These are phyloP conservation scores for Alternaria longipes DNA, from an alignment of 2,329 filamentous ascomycete genomes.

Conservation along the genomic window DNA sequence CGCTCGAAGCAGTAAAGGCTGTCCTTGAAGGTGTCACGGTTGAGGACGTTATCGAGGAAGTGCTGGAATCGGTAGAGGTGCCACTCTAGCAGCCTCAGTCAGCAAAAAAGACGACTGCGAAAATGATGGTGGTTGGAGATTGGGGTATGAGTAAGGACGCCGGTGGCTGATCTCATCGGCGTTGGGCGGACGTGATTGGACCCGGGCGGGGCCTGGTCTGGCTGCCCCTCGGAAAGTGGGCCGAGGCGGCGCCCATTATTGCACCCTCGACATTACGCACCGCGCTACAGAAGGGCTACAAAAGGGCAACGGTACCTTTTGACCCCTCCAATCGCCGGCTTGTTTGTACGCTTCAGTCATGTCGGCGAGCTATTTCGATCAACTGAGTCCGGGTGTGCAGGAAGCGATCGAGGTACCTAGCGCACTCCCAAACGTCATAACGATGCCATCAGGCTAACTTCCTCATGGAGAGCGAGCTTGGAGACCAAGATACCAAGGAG, in stretches of 20 bases:
- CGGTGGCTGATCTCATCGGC: slow-evolving; percentile 35
- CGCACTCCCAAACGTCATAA: slow-evolving; percentile 27
- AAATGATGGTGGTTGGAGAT: not conserved
- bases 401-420: slow-evolving; percentile 39
- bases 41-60: slow-evolving; percentile 67
- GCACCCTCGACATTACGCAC: slow-evolving; percentile 13
- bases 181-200: slow-evolving; percentile 27
- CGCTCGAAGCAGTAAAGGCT: slow-evolving; percentile 71
- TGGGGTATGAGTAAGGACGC: slow-evolving; percentile 40
- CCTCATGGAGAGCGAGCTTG: slow-evolving; percentile 45
- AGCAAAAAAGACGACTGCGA: slow-evolving; percentile 2
- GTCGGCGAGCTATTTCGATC: slow-evolving; percentile 34
- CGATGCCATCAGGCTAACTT: slow-evolving; percentile 43
- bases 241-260: slow-evolving; percentile 18
- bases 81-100: slow-evolving; percentile 55
- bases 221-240: slow-evolving; percentile 28
- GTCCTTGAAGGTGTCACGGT: slow-evolving; percentile 68
- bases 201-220: slow-evolving; percentile 27
- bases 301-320: slow-evolving; percentile 10
- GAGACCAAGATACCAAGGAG: slow-evolving; percentile 41
- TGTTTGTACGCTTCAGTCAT: slow-evolving; percentile 17
- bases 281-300: slow-evolving; percentile 14
- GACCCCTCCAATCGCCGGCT: slow-evolving; percentile 6
- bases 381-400: slow-evolving; percentile 26
- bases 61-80: slow-evolving; percentile 65